Percentiles rank a stretch among this genome's conserved stretches.
These are phyloP conservation scores for Rhodotorula mucilaginosa DNA, from an alignment of 1,284 basidiomycete species.

Conservation along the genomic window DNA sequence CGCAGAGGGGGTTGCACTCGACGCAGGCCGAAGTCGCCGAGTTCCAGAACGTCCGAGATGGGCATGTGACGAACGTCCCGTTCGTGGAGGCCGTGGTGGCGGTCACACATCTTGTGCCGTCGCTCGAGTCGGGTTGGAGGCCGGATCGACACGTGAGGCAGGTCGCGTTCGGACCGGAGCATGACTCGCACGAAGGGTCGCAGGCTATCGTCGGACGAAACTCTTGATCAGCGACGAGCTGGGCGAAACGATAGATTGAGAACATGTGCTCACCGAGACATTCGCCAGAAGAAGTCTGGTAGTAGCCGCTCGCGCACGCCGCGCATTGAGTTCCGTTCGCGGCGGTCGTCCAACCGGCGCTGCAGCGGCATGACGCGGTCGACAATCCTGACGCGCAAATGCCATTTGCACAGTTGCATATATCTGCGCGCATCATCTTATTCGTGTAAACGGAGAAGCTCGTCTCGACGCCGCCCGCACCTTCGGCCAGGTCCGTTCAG, in stretches of 20 bases:
- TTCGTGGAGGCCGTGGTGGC: conserved; percentile 53
- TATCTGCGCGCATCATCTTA: no score
- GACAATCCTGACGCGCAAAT: conserved; percentile 56
- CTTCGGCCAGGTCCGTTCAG: no score
- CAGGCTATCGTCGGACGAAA: conserved; percentile 57
- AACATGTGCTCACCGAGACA: conserved; percentile 64
- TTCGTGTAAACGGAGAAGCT: no score
- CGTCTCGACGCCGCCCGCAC: no score
- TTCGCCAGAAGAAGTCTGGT: conserved; percentile 64
- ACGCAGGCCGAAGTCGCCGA: conserved; percentile 56
- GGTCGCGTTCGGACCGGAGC: conserved; percentile 63
- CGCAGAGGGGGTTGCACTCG: conserved; percentile 63
- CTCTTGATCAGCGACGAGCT: background rate
- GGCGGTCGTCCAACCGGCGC: conserved; percentile 67
- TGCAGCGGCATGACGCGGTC: conserved; percentile 64
- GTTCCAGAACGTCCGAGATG: conserved; percentile 63
- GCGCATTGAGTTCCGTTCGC: conserved; percentile 60
- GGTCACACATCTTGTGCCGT: conserved; percentile 62
- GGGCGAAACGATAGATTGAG: background rate
- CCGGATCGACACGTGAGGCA: conserved; percentile 68
- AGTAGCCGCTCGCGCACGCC: conserved; percentile 69
- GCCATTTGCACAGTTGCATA: conserved; percentile 75
- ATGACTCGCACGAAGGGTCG: conserved; percentile 65
- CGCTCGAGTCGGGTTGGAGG: conserved; percentile 63
- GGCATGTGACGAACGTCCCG: conserved; percentile 58